Evolutionary conservation across 2,329 filamentous ascomycete species (phyloP), one percentile per base, ranked within the genome.

Genomic region (Aspergillus carbonarius): DNA sequence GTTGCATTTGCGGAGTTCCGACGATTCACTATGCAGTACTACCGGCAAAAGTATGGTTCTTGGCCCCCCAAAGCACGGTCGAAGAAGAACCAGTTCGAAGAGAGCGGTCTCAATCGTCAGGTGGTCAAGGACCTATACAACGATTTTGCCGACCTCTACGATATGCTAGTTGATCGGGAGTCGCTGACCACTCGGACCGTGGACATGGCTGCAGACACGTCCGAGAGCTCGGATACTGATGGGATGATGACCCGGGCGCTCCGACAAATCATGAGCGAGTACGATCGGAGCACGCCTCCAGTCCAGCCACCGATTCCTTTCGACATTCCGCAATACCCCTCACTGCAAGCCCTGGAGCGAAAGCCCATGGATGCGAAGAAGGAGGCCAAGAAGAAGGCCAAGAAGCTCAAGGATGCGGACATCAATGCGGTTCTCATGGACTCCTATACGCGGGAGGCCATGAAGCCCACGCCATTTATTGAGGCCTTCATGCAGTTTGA

Each of bases 281-380:
- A 92, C 69, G 95, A 99, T 72, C 86, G 89, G 60, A 93, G 90
- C 8, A 91, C 88, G 13, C 92, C 93, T 1, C 95, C 95, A 0
- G 92, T 98, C 0, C 85, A 93, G 59, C 95, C 95, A 0, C 92
- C 93, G 0, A 87, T 98, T 56, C 93, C 95, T 0, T 98, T 93
- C 69, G 93, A 98, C 71, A 81, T 91, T 4, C 93, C 95, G 2
- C 84, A 88, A 63, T 76, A 96, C 23, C 93, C 93, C 0, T 84
- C 83, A 1, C 83, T 96, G 67, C 81, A 83, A 32, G 80, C 85
- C 1, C 82, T 92, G 17, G 82, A 88, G 57, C 82, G 85, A 40
- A 88, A 86, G 44, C 82, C 82, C 1, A 80, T 91, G 32, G 83
- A 90, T 18, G 72, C 84, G 1, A 93, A 92, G 76, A 89, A 92